Evolutionary conservation across 1,139 yeast genomes (phyloP), one percentile per base, ranked within the genome.

Genomic region (Diutina scorzettiae): DNA sequence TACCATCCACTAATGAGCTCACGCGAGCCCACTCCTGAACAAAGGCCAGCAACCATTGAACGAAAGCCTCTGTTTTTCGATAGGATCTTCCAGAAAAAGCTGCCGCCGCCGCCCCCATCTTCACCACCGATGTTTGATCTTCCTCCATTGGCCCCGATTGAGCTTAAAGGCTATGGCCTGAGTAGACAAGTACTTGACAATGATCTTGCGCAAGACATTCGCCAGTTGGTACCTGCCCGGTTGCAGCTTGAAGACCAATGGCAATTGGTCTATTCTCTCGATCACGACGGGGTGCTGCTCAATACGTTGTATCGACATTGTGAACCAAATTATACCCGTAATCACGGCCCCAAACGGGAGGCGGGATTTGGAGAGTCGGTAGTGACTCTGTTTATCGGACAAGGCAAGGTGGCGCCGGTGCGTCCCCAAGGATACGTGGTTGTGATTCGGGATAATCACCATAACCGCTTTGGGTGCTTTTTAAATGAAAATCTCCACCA

Each of bases 281-380:
- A 89, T 49, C 96, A 86, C 57, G 86, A 87, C 57, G 99, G 99
- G 0, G 81, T 94, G 0, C 83, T 96, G 0, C 59, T 91, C 43
- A 76, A 73, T 47, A 87, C 98, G 0, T 61, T 93, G 27, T 91
- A 68, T 48, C 57, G 63, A n/a, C 60, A 64, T 45, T 53, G 64
- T 43, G 55, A 61, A 40, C 59, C 64, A 0, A 59, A 56, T 7
- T 25, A 27, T 12, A n/a, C 14, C 14, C 23, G 24, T 11, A 43
- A 42, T 12, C 23, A 42, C 14, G 32, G 34, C 7, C 23, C 12
- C n/a, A 14, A 25, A 20, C 47, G 47, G 11, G 62, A 61, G 36
- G 49, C 47, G 17, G 74, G 73, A 1, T 69, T 51, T 49, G 73
- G 66, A 1, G 71, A 66, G 25, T 50, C 54, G 19, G 54, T 68